Evolutionary conservation across 2,329 filamentous ascomycete species (phyloP), one percentile per base, ranked within the genome.

Genomic region (Diplodia intermedia): DNA sequence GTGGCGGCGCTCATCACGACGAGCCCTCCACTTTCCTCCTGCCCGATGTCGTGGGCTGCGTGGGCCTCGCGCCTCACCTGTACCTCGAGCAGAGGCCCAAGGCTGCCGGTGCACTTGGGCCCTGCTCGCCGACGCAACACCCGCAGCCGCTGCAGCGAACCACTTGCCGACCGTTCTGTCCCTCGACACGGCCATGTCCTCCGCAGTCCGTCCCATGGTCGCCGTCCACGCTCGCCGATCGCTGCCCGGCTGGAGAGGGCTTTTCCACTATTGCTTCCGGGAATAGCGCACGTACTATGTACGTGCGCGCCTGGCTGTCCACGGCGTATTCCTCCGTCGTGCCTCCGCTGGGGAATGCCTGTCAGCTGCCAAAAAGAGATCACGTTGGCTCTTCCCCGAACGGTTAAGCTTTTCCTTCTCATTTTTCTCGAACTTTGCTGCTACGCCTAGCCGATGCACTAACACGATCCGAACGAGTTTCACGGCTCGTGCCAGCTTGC

Each of bases 361-460:
- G 60, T 31, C 31, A 50, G 29, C 29, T 20, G 60, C 60, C 60
- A 29, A 11, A 52, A 31, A 31, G 40, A n/a, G 20, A 31, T n/a
- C 60, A 23, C 40, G 43, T 12, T 38, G 31, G 33, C 47, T 29
- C 31, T n/a, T 63, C 31, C 60, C 47, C 23, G 31, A 36, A n/a
- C n/a, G 60, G 40, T 18, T 52, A 63, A 63, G 60, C 43, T 52
- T 63, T 63, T 20, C 31, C 33, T 52, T 49, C 47, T 63, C 47
- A 40, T 38, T 63, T 49, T 63, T 63, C 47, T 63, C 60, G 43
- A 63, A 50, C 47, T 52, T 52, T n/a, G 33, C 60, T 63, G 50
- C 60, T 47, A 36, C 33, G 43, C 18, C 60, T 63, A 52, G 43
- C 47, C 26, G 2, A 20, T 14, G 18, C 60, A 49, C 56, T 33